phyloP scores from a whole-genome alignment of 352 stramenopile species.

The Blastocystis sp. region DNA sequence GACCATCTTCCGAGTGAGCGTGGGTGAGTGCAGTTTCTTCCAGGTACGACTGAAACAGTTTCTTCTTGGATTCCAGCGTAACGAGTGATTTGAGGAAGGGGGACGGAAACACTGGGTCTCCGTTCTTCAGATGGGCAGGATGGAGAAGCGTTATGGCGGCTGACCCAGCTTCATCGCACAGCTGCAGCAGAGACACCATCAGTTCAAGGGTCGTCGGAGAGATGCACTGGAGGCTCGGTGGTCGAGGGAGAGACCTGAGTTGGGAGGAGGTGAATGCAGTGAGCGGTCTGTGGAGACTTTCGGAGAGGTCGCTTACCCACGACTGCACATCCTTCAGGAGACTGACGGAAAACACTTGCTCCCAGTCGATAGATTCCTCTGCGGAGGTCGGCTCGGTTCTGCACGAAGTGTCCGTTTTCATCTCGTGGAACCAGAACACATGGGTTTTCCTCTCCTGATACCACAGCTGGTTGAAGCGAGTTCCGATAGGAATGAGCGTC shows the following conservation, averaged over 20 bases:
- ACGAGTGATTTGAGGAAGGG: neutral
- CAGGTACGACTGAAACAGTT: neutral
- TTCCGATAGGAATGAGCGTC: neutral
- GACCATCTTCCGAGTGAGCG: neutral
- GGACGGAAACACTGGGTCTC: too few species aligned
- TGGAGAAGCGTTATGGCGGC: neutral
- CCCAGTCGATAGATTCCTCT: neutral
- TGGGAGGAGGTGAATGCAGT: too few species aligned
- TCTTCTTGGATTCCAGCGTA: constrained; percentile 26
- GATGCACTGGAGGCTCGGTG: too few species aligned
- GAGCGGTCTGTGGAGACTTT: too few species aligned
- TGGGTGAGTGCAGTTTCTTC: neutral
- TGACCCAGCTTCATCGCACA: neutral
- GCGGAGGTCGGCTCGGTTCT: neutral
- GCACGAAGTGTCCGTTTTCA: too few species aligned
- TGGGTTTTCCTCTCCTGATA: neutral
- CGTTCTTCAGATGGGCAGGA: neutral
- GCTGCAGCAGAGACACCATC: neutral
- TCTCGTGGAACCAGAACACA: neutral
- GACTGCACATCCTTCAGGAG: neutral
- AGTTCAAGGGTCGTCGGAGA: neutral
- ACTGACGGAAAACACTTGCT: neutral
- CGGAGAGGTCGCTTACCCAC: neutral
- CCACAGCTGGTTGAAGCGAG: neutral
- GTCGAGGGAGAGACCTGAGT: too few species aligned